Base-by-base conservation (phyloP, 495 filamentous ascomycete species). In the Tuber microsphaerosporum region DNA sequence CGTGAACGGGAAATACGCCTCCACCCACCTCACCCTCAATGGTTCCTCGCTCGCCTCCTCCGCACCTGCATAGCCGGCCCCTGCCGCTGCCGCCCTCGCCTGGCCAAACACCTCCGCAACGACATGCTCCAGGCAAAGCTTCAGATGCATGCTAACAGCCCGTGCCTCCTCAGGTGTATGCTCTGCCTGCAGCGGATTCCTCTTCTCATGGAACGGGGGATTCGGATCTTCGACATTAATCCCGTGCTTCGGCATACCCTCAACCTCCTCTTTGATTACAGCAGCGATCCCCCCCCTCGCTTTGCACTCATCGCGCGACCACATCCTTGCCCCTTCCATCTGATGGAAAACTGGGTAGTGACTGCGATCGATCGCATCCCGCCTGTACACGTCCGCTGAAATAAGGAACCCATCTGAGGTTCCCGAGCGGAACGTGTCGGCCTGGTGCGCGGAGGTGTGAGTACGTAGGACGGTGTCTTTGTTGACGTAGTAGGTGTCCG, bases 321-420 rank as follows among this genome's bases (percentile, higher is more conserved):
- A 99, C 75, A 93, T 90, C 77, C 90, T 87, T 12, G 94, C 94
- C 20, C 93, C 96, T 83, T 99, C 95, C 93, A 98, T 97, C 85
- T 99, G 95, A 85, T 99, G 96, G 84, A 99, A 99, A 74, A 97
- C 88, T 5, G 95, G 95, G 86, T 97, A 97, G 84, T 99, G 95
- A 79, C 89, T 92, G 72, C 92, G 90, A 83, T 99, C 95, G 81
- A 99, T 91, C 42, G 94, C 94, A 88, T 99, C 95, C 75, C 95
- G 88, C 34, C 95, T 90, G 84, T 98, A 99, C 19, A 99, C 95
- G 84, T 99, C 95, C n/a, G 94, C 96, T 76, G 90, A 90, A 80
- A 98, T 91, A 14, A 96, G 91, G 81, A 92, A 99, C 8, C 95
- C 95, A 46, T 91, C 88, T 78, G 89, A 91, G 69, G 87, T 85